Conservation (phyloP, 2,329 filamentous ascomycete species). For the Meredithiella fracta region DNA sequence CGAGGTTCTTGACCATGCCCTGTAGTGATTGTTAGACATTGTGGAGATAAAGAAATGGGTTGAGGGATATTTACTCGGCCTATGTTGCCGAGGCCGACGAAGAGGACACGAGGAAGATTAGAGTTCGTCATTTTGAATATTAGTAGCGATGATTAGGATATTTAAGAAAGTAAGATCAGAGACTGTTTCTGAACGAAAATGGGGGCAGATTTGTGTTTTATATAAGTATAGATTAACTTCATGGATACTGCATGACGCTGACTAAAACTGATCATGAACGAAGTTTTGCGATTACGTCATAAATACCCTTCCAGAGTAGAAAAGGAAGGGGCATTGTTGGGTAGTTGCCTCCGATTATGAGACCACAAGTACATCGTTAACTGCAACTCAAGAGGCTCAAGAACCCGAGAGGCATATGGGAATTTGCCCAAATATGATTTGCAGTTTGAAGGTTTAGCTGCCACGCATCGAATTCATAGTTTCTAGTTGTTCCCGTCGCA, state of each 20-base stretch:
- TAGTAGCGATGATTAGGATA: neutral
- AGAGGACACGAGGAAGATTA: constrained; percentile 27
- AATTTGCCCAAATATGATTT: no score
- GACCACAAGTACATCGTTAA: no score
- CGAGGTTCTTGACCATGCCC: constrained; percentile 75
- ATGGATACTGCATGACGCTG: neutral
- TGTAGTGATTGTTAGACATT: constrained; percentile 21
- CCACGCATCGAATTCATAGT: no score
- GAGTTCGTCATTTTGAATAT: constrained; percentile 19
- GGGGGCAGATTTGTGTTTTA: neutral
- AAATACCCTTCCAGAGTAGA: neutral
- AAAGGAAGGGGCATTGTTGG: no score
- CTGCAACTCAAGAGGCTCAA: no score
- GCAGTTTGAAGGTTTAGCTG: no score
- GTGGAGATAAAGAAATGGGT: constrained; percentile 5
- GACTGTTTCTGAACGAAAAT: no score
- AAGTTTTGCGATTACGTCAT: neutral
- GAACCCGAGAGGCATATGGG: no score
- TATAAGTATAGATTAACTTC: neutral
- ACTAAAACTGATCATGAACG: neutral
- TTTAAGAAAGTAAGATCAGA: neutral
- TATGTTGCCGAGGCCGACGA: constrained; percentile 80
- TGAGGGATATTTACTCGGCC: constrained; percentile 43
- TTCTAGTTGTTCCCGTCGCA: no score
- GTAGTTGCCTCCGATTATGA: no score